A percentile compares a stretch with the other conserved stretches of the same genome.
These are phyloP conservation scores for Lipomyces lipofer DNA, from an alignment of 805 yeast genomes.

Conservation along the genomic window DNA sequence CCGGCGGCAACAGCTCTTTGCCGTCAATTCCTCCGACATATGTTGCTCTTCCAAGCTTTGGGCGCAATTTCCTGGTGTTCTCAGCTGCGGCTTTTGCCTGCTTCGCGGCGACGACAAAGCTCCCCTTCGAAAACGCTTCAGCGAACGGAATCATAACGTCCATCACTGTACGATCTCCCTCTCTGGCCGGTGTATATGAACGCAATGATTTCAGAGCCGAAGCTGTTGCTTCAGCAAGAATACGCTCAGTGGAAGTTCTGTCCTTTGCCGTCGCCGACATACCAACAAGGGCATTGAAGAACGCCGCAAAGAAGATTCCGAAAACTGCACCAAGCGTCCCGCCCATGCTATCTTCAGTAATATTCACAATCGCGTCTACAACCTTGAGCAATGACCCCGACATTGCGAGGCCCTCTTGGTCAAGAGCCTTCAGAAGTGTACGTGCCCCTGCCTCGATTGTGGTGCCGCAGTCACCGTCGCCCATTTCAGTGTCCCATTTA, in stretches of 20 bases:
- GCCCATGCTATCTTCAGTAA: slow-evolving; percentile 83
- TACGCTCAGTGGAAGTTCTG: not conserved
- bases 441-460: slow-evolving; percentile 79
- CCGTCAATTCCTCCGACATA: slow-evolving; percentile 54
- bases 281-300: slow-evolving; percentile 44
- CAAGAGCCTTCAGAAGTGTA: slow-evolving; percentile 59
- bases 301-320: slow-evolving; percentile 77
- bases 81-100: slow-evolving; percentile 79
- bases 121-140: slow-evolving; percentile 53
- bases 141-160: slow-evolving; percentile 90
- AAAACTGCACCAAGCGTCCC: slow-evolving; percentile 96
- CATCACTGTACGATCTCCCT: slow-evolving; percentile 83
- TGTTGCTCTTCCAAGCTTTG: slow-evolving; percentile 93
- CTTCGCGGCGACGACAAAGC: slow-evolving; percentile 58
- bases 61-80: slow-evolving; percentile 67
- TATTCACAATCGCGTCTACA: slow-evolving; percentile 51
- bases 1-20: slow-evolving; percentile 56
- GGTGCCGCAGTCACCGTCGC: slow-evolving; percentile 96
- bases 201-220: slow-evolving; percentile 70
- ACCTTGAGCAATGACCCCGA: slow-evolving; percentile 55
- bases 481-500: slow-evolving; percentile 79
- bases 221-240: slow-evolving; percentile 34
- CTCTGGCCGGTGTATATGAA: slow-evolving; percentile 83
- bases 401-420: slow-evolving; percentile 46
- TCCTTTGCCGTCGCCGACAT: slow-evolving; percentile 5